phyloP scores from a whole-genome alignment of 108 stramenopile species.

The Cyclotella kingstonii region DNA sequence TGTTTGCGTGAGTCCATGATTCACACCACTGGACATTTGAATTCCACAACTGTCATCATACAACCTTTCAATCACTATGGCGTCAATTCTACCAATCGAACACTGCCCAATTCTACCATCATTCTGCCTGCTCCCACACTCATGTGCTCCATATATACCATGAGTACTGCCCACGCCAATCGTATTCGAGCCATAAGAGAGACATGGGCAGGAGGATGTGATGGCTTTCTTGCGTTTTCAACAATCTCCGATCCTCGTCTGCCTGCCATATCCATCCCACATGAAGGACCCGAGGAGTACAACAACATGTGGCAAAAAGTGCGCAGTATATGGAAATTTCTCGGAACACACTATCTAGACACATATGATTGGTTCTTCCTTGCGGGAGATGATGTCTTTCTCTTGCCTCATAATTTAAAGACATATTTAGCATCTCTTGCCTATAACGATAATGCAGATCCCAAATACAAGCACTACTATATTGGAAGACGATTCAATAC shows the following conservation, averaged over 20 bases:
- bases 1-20: slow-evolving; percentile 31
- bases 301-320: slow-evolving; percentile 80
- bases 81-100: slow-evolving; percentile 7
- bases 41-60: slow-evolving; percentile 38
- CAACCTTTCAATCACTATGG: slow-evolving; percentile 39
- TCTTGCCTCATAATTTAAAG: slow-evolving; percentile 86
- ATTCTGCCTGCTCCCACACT: slow-evolving; percentile 45
- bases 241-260: slow-evolving; percentile 57
- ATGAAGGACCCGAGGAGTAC: slow-evolving; percentile 66
- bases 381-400: slow-evolving; percentile 92
- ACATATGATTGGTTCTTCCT: slow-evolving; percentile 90
- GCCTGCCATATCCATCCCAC: slow-evolving; percentile 53
- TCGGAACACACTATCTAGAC: slow-evolving; percentile 74
- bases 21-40: slow-evolving; percentile 30
- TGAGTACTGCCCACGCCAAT: slow-evolving; percentile 57
- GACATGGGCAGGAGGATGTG: slow-evolving; percentile 76
- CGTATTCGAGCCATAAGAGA: slow-evolving; percentile 60
- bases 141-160: slow-evolving; percentile 79
- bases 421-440: slow-evolving; percentile 50
- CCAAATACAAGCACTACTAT: slow-evolving; percentile 57
- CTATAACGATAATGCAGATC: slow-evolving; percentile 32
- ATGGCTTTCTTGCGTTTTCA: slow-evolving; percentile 89
- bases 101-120: too few relatives aligned
- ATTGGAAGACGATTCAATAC: slow-evolving; percentile 68
- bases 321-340: slow-evolving; percentile 82